Conservation (phyloP, 139 green algal species). For the Coelastrella sp. region DNA sequence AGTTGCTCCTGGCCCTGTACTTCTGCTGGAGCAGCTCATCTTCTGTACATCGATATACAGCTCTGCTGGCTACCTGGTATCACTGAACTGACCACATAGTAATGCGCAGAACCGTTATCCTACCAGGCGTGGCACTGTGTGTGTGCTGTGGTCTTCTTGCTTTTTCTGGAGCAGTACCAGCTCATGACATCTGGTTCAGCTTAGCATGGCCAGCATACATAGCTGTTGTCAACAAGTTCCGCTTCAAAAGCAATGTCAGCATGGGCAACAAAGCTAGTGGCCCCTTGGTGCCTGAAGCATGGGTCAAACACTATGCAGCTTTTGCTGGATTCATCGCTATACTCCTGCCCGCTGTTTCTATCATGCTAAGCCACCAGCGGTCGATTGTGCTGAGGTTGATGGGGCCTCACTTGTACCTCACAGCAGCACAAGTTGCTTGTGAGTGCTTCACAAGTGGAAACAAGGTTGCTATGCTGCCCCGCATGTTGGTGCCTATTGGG, state of each 20-base stretch:
- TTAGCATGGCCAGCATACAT: not conserved
- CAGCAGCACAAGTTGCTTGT: not conserved
- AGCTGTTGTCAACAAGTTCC: not conserved
- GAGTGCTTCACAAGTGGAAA: constrained; percentile 8
- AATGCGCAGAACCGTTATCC: no score
- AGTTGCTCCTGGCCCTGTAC: no score
- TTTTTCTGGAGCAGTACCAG: not conserved
- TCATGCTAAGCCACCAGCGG: no score
- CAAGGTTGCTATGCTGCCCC: constrained; percentile 1
- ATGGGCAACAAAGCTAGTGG: not conserved
- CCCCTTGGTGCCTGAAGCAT: not conserved
- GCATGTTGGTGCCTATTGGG: constrained; percentile 21
- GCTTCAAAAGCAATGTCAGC: not conserved
- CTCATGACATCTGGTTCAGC: not conserved
- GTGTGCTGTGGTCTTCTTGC: not conserved
- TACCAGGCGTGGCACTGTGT: no score
- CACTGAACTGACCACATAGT: no score
- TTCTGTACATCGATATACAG: no score
- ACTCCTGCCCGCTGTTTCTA: not conserved
- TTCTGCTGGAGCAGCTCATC: no score
- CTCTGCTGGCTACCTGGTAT: no score
- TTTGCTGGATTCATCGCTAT: not conserved
- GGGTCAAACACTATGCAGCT: not conserved
- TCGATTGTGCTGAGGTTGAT: not conserved
- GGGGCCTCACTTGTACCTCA: not conserved